These are phyloP conservation scores for Ceratocystis harringtonii DNA, from an alignment of 2,329 filamentous ascomycete genomes.

Conservation along the genomic window DNA sequence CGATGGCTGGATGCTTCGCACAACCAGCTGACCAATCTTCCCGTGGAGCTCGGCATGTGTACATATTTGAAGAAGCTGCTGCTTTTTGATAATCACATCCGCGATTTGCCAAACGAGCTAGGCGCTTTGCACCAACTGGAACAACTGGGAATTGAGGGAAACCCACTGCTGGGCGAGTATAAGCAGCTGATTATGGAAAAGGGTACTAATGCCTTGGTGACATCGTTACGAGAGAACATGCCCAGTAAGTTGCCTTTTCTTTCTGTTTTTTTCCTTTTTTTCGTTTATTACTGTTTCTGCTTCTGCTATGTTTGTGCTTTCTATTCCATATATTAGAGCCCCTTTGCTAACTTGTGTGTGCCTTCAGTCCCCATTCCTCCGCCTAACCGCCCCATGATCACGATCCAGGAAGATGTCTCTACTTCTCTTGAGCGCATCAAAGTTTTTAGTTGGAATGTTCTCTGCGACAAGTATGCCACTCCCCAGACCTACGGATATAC, in stretches of 20 bases:
- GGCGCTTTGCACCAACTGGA: conserved; percentile 82
- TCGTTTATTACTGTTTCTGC: background rate
- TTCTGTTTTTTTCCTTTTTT: background rate
- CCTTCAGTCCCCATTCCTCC: conserved; percentile 60
- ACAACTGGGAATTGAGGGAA: conserved; percentile 81
- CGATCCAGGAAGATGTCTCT: conserved; percentile 54
- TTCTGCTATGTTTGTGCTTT: background rate
- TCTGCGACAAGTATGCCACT: conserved; percentile 88
- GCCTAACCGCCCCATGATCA: conserved; percentile 57
- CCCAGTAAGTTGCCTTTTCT: conserved; percentile 48
- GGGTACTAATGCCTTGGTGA: conserved; percentile 74
- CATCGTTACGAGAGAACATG: conserved; percentile 66
- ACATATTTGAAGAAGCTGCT: conserved; percentile 75
- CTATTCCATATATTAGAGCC: background rate
- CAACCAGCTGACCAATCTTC: conserved; percentile 70
- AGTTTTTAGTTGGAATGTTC: conserved; percentile 85
- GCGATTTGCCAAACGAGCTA: conserved; percentile 67
- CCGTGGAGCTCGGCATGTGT: conserved; percentile 90
- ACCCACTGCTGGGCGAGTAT: conserved; percentile 60
- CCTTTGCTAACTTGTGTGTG: background rate
- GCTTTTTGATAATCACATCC: conserved; percentile 81
- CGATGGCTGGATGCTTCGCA: conserved; percentile 75
- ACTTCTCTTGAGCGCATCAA: conserved; percentile 55
- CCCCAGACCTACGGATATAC: conserved; percentile 78
- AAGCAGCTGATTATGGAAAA: conserved; percentile 75